Conservation (phyloP, 192 early-diverging fungal species). For the Irineochytrium annulatum region DNA sequence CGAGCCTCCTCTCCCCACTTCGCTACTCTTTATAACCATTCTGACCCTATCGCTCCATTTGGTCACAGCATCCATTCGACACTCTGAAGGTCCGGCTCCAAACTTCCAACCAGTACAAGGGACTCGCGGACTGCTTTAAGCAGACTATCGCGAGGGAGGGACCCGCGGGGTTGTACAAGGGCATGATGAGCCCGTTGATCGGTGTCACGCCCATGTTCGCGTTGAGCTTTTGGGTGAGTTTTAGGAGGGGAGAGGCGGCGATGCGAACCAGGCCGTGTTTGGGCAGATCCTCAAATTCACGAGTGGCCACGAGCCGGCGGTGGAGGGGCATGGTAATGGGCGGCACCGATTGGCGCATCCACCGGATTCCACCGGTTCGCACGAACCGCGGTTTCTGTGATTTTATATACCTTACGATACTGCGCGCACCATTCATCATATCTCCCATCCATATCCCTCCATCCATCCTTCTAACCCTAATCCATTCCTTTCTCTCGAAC, state of each 20-base stretch:
- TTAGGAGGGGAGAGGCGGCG: no score
- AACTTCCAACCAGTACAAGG: constrained; percentile 82
- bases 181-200: constrained; percentile 88
- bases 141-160: constrained; percentile 90
- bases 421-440: not conserved
- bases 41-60: not conserved
- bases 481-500: not conserved
- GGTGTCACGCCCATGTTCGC: constrained; percentile 97
- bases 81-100: constrained; percentile 95
- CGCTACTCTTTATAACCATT: constrained; percentile 6
- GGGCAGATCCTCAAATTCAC: no score
- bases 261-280: no score
- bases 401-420: not conserved
- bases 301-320: no score
- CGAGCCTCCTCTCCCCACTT: not conserved
- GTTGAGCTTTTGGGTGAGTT: constrained; percentile 83
- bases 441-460: no score
- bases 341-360: no score
- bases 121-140: constrained; percentile 85
- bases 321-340: no score
- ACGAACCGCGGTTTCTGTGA: no score
- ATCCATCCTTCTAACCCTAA: no score
- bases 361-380: no score
- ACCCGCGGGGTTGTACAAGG: constrained; percentile 87
- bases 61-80: constrained; percentile 42